Evolutionary conservation across 495 filamentous ascomycete genomes (phyloP), one percentile per base, ranked within the genome.

Genomic region (Geoglossum glabrum): DNA sequence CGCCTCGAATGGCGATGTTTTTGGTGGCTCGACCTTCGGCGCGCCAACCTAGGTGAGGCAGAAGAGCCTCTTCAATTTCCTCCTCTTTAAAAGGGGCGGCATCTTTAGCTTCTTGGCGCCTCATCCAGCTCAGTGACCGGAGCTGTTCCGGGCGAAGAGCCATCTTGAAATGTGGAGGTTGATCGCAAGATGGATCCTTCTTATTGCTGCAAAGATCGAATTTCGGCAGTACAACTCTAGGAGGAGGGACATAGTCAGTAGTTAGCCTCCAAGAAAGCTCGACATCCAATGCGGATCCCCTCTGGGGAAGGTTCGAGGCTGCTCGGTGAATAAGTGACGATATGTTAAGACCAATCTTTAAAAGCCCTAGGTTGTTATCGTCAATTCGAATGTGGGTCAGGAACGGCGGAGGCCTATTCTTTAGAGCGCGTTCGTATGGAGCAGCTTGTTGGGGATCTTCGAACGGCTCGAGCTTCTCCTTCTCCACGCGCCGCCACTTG

Each of bases 41-140:
- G 23, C 82, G 76, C 71, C 84, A 79, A 49, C 77, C 76, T 45
- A 88, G 65, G 8, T 75, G 64, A 0, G 72, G 62, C 27, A 86
- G 65, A 0, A 76, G 63, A 1, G 79, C 75, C 64, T 92, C 87
- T 55, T 86, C 86, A 0, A 79, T 69, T 63, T 88, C 87, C 61
- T 76, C 69, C 64, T 90, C 78, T 0, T 65, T 55, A 59, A 89
- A 87, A 0, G 69, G 67, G 25, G 54, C 25, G 2, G 67, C 66
- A 7, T 69, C 61, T 0, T 70, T 65, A 0, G 31, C 55, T 64
- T 94, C 87, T 59, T 82, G 79, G 0, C 46, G 34, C 19, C 78
- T 58, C 81, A 86, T 87, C 86, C 86, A 92, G 0, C 59, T 56
- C 6, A 87, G 64, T 0, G 77, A 81, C 25, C 73, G 69, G n/a